phyloP scores from a whole-genome alignment of 1,284 basidiomycete species.

The Papiliotrema nemorosa region DNA sequence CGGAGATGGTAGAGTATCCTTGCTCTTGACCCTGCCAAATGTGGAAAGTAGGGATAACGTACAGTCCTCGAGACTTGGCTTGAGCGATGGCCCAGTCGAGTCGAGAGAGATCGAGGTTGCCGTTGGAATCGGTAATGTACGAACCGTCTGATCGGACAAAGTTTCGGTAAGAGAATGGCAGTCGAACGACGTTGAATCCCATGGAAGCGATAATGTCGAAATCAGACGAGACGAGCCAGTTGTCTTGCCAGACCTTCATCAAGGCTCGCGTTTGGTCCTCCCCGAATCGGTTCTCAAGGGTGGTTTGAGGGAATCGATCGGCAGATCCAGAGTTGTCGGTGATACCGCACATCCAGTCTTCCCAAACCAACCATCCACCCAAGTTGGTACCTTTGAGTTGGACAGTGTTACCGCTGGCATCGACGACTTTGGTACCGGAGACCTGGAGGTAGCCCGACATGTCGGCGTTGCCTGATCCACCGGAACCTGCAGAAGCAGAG shows the following conservation, averaged over 20 bases:
- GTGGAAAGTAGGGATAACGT: conserved; percentile 36
- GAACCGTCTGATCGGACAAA: conserved; percentile 26
- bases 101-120: conserved; percentile 23
- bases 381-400: conserved; percentile 35
- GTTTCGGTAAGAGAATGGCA: conserved; percentile 35
- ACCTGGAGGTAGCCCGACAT: conserved; percentile 32
- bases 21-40: conserved; percentile 37
- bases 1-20: conserved; percentile 34
- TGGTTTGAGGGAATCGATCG: conserved; percentile 33
- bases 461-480: neutral
- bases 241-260: conserved; percentile 34
- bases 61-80: conserved; percentile 31
- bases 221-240: conserved; percentile 31
- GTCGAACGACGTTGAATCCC: conserved; percentile 35
- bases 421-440: conserved; percentile 30
- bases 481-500: neutral
- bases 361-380: conserved; percentile 38
- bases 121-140: conserved; percentile 18
- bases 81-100: conserved; percentile 38
- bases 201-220: conserved; percentile 28
- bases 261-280: conserved; percentile 22
- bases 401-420: conserved; percentile 29
- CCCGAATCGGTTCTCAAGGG: conserved; percentile 34
- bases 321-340: conserved; percentile 29
- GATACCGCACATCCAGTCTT: conserved; percentile 43